These are phyloP conservation scores for Papiliotrema laurentii DNA, from an alignment of 1,284 basidiomycete genomes.

Conservation along the genomic window DNA sequence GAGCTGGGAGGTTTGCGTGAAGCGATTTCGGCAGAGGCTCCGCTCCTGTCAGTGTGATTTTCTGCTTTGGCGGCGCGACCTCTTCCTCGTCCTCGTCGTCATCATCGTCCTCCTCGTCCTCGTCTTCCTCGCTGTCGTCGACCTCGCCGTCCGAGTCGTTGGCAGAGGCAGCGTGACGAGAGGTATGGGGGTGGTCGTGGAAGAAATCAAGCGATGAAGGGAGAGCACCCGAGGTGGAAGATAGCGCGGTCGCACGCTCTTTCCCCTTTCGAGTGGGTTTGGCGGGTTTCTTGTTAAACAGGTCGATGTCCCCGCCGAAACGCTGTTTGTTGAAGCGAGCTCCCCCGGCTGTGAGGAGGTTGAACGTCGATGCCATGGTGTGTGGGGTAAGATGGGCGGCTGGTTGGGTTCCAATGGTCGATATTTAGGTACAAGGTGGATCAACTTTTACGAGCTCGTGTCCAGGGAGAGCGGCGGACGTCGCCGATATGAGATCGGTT, in stretches of 20 bases:
- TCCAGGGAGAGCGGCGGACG: too few relatives aligned
- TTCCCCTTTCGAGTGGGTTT: background rate
- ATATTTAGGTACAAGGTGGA: background rate
- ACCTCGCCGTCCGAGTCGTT: conserved; percentile 7
- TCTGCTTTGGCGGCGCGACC: conserved; percentile 44
- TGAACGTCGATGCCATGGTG: conserved; percentile 57
- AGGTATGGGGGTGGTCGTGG: conserved; percentile 58
- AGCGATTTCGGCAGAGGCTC: conserved; percentile 43
- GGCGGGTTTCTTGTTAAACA: conserved; percentile 53
- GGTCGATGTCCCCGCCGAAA: conserved; percentile 65
- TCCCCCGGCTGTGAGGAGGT: conserved; percentile 69
- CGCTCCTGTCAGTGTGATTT: conserved; percentile 43
- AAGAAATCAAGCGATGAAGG: conserved; percentile 83
- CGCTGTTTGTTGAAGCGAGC: conserved; percentile 70
- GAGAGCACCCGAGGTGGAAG: conserved; percentile 42
- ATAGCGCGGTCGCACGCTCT: conserved; percentile 6
- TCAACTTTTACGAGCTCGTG: too few relatives aligned
- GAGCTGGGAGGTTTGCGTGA: conserved; percentile 36
- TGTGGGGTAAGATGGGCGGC: background rate
- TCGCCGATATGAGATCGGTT: too few relatives aligned
- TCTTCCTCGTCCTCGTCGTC: conserved; percentile 4
- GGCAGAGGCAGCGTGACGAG: conserved; percentile 21
- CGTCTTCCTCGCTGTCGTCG: conserved; percentile 23
- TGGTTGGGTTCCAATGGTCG: background rate
- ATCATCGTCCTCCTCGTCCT: conserved; percentile 16